Percentiles rank a stretch among this genome's conserved stretches.
phyloP scores from a whole-genome alignment of 2,329 filamentous ascomycete species.

The Fusarium redolens region DNA sequence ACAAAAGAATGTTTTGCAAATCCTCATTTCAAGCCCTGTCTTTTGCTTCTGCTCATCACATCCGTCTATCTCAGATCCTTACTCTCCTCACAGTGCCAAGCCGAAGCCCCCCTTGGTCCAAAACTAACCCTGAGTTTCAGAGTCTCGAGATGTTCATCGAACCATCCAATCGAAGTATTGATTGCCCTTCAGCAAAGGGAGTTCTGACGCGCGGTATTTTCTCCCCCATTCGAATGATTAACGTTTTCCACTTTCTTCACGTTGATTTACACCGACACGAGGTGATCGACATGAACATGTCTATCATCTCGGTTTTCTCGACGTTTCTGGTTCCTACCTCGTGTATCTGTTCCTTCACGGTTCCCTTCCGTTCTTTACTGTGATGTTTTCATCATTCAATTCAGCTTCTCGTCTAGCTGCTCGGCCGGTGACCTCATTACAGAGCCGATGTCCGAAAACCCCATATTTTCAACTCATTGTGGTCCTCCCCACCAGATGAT shows the following conservation, averaged over 20 bases:
- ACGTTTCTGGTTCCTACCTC: background rate
- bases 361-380: background rate
- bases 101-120: conserved; percentile 28
- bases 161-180: conserved; percentile 16
- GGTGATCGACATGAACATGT: conserved; percentile 14
- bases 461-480: conserved; percentile 1
- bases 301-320: background rate
- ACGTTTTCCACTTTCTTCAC: conserved; percentile 9
- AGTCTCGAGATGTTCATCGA: conserved; percentile 29
- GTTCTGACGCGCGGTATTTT: conserved; percentile 16
- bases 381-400: background rate
- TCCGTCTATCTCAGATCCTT: conserved; percentile 22
- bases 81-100: conserved; percentile 9
- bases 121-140: conserved; percentile 42
- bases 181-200: background rate
- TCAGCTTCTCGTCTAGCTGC: background rate
- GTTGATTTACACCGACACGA: conserved; percentile 23
- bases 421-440: conserved; percentile 6
- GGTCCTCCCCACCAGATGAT: background rate
- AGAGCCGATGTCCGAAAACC: background rate
- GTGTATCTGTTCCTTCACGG: background rate
- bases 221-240: conserved; percentile 2
- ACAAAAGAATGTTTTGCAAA: conserved; percentile 11
- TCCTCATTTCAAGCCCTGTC: conserved; percentile 20
- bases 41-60: conserved; percentile 6